These are phyloP conservation scores for Coprinopsis sp. DNA, from an alignment of 768 basidiomycete species.

Conservation along the genomic window DNA sequence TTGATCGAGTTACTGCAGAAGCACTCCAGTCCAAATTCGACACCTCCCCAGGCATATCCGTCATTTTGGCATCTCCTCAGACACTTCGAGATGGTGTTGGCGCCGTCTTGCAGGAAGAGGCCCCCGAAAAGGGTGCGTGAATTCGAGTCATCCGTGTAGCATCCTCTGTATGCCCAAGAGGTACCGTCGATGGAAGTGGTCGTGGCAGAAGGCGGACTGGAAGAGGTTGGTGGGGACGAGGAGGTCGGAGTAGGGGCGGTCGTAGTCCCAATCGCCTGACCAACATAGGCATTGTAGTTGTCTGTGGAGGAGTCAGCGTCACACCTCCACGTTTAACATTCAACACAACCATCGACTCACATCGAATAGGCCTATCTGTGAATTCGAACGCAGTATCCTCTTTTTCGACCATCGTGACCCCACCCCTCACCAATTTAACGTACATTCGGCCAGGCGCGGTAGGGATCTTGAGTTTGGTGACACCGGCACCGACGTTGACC, in stretches of 20 bases:
- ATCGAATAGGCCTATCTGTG: constrained; percentile 28
- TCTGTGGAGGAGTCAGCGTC: constrained; percentile 28
- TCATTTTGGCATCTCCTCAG: constrained; percentile 20
- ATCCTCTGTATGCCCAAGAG: constrained; percentile 18
- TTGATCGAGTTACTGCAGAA: constrained; percentile 25
- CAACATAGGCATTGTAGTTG: constrained; percentile 63
- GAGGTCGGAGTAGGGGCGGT: constrained; percentile 10
- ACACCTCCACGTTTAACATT: background rate
- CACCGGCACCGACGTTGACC: constrained; percentile 44
- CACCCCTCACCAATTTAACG: constrained; percentile 49
- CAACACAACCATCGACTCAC: constrained; percentile 21
- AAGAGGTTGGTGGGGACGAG: constrained; percentile 10
- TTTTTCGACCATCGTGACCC: constrained; percentile 46
- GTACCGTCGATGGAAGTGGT: constrained; percentile 14
- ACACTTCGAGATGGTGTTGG: constrained; percentile 27
- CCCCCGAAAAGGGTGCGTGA: constrained; percentile 3
- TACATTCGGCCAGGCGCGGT: constrained; percentile 53
- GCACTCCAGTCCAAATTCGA: constrained; percentile 30
- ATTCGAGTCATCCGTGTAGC: constrained; percentile 12
- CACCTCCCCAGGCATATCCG: constrained; percentile 26
- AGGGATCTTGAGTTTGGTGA: constrained; percentile 57
- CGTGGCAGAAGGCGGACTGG: constrained; percentile 13
- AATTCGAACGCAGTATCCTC: constrained; percentile 43
- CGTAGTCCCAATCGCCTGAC: constrained; percentile 33
- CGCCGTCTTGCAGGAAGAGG: constrained; percentile 6